Base-by-base conservation (phyloP, 805 yeast genomes). In the Saccharomyces paradoxus region DNA sequence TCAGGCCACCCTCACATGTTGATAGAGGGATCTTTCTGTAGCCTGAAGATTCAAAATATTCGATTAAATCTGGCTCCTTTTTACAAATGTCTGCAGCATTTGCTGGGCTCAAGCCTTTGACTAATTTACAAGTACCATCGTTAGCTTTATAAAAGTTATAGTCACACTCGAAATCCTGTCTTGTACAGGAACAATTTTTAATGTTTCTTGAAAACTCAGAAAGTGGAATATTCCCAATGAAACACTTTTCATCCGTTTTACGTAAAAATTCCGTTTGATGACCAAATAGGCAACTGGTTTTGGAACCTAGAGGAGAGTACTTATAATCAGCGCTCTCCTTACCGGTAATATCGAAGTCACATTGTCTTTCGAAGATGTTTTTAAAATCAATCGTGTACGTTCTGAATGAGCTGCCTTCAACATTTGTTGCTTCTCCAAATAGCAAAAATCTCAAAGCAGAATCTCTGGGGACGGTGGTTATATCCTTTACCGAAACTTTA, bases 161-260 rank as follows among this genome's bases (percentile, higher is more conserved):
- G 69, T 94, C 99, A 78, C 99, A 94, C 70, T 94, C 99, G 65
- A 75, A 94, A 65, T 92, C 99, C 52, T 80, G 79, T 69, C 96
- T 80, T 0, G 94, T 78, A 73, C 99, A 94, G 1, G 85, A 67
- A 73, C 99, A 94, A 67, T 87, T 84, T 56, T 81, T 75, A 10
- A 79, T 67, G 12, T 79, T 74, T 59, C 77, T 78, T 64, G 76
- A 80, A 1, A 87, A 90, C 29, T 79, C 74, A 28, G 73, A 67
- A 46, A 87, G 74, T 49, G 86, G 82, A 53, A 80, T 80, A 53
- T 76, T 80, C 57, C 89, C 84, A 64, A 83, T 87, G 71, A 96
- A 92, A 55, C 74, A 73, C 49, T 76, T 78, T 26, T 81, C 81
- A 0, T 83, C 72, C 21, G 74, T 74, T 64, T 86, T 81, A 55